phyloP scores from a whole-genome alignment of 2,329 filamentous ascomycete genomes.

The Cladosporium sp. region DNA sequence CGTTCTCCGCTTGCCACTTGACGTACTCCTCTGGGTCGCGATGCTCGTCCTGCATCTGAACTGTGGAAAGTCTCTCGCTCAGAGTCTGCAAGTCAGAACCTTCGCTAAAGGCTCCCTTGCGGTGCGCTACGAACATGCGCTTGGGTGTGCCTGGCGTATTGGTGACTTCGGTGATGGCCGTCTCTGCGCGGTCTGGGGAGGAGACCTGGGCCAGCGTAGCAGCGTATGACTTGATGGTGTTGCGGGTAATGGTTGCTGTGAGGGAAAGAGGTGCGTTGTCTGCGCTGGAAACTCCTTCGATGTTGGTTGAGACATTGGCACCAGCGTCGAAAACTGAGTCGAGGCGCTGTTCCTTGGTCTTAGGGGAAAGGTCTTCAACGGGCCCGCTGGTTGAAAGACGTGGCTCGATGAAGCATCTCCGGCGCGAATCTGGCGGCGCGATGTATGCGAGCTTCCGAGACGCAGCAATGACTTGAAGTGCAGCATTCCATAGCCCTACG shows the following conservation, averaged over 20 bases:
- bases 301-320: not conserved
- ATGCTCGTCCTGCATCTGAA: slow-evolving; percentile 15
- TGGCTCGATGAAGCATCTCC: slow-evolving; percentile 16
- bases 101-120: slow-evolving; percentile 29
- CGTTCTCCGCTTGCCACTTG: slow-evolving; percentile 23
- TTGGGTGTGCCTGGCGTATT: slow-evolving; percentile 26
- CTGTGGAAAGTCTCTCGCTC: slow-evolving; percentile 21
- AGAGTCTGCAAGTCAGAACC: slow-evolving; percentile 25
- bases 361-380: not conserved
- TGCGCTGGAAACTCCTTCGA: not conserved
- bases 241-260: slow-evolving; percentile 5
- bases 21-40: slow-evolving; percentile 21
- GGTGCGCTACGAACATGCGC: slow-evolving; percentile 28
- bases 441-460: slow-evolving; percentile 29
- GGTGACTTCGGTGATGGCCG: slow-evolving; percentile 26
- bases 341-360: not conserved
- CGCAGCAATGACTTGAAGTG: slow-evolving; percentile 29
- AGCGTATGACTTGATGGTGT: slow-evolving; percentile 23
- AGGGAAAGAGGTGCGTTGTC: not conserved
- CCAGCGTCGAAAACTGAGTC: not conserved
- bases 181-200: slow-evolving; percentile 19
- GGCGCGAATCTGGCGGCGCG: slow-evolving; percentile 16
- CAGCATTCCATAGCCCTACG: slow-evolving; percentile 37
- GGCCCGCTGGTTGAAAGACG: slow-evolving; percentile 12
- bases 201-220: slow-evolving; percentile 22